These are phyloP conservation scores for Pythium dissotocum DNA, from an alignment of 352 stramenopile species.

Conservation along the genomic window DNA sequence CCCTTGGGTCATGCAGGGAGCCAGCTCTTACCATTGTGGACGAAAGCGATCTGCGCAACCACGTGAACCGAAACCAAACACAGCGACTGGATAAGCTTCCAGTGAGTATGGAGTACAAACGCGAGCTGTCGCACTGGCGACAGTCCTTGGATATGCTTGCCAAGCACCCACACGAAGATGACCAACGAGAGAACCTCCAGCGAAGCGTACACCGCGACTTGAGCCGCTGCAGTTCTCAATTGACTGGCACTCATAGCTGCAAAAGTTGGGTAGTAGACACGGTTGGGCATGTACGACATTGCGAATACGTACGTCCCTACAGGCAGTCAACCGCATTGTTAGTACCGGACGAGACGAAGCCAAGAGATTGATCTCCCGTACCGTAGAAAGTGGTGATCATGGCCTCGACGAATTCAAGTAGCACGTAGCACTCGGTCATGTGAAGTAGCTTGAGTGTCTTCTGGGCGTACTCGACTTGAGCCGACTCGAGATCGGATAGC, in stretches of 20 bases:
- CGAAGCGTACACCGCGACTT: background rate
- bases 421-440: conserved; percentile 34
- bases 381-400: conserved; percentile 34
- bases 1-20: too few species aligned
- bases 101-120: background rate
- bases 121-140: background rate
- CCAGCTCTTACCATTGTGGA: background rate
- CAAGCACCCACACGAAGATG: background rate
- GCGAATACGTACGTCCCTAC: background rate
- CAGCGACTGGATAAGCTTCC: background rate
- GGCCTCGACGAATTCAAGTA: conserved; percentile 39
- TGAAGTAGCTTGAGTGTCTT: conserved; percentile 34
- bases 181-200: conserved; percentile 2
- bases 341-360: too few species aligned
- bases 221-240: background rate
- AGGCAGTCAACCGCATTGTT: too few species aligned
- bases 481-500: too few species aligned
- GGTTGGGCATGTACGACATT: conserved; percentile 4
- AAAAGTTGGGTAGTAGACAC: background rate
- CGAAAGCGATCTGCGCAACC: background rate
- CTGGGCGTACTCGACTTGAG: conserved; percentile 16
- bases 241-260: background rate
- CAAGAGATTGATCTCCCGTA: too few species aligned
- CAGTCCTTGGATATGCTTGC: background rate
- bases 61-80: background rate